Base-by-base conservation (phyloP, 2,329 filamentous ascomycete species). In the Aschersonia sp. region DNA sequence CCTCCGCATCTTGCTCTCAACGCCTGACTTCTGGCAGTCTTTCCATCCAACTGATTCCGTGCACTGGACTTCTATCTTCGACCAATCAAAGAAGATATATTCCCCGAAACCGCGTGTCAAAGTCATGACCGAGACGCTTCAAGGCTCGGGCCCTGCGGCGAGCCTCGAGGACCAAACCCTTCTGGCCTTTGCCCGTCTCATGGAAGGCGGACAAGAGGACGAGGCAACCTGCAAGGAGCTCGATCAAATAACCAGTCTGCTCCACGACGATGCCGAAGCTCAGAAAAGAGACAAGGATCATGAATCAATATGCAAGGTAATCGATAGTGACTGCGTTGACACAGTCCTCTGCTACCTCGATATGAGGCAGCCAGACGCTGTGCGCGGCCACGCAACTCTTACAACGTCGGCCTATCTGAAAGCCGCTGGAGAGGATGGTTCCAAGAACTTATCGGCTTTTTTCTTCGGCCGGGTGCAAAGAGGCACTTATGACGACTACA, bases 131-230 rank as follows among this genome's bases (percentile, higher is more conserved):
- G 61, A 64, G 50, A 58, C 58, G 30, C 50, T 59, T 11, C 59
- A 60, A 54, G 51, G 50, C 45, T 55, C 60, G 39, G 54, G 53
- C 37, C 57, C 59, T 42, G 56, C 60, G 39, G 59, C 58, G 39
- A 64, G 63, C 56, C 45, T 76, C 66, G 66, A 75, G 55, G 81
- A 86, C 58, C 71, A 83, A 58, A 83, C 84, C 48, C 77, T 83
- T 58, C 77, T 94, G 49, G 81, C 90, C 55, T 79, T 95, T 54
- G 89, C 89, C 30, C 84, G 85, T 58, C 71, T 95, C 55, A 94
- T 95, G 81, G 87, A 94, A 61, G 87, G 87, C 43, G 88, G 87
- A 47, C 79, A 89, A 56, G 87, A 95, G 56, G 86, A 86, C 59
- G 77, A 80, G 48, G 81, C 85, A 54, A 83, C 77, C 10, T 81